These are phyloP conservation scores for Apiotrichum sp. DNA, from an alignment of 1,284 basidiomycete genomes.

Conservation along the genomic window DNA sequence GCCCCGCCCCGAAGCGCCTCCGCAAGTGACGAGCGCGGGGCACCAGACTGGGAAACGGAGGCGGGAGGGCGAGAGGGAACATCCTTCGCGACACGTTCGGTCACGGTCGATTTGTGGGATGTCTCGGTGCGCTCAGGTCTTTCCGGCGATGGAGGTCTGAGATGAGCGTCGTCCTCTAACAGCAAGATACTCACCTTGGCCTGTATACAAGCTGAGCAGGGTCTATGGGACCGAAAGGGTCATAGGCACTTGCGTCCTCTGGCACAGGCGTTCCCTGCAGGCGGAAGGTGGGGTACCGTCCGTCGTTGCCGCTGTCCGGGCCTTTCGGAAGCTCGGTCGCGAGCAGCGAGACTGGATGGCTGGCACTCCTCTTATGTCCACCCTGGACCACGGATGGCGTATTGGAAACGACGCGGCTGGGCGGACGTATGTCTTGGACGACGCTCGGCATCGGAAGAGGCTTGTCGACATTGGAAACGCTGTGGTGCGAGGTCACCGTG, in stretches of 20 bases:
- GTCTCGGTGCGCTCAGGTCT: neutral
- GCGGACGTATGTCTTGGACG: neutral
- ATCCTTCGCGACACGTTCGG: neutral
- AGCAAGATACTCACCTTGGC: neutral
- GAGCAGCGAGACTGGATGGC: neutral
- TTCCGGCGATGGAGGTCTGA: neutral
- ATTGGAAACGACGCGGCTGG: neutral
- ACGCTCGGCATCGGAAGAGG: conserved; percentile 16
- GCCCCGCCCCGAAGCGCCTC: neutral
- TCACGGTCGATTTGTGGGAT: neutral
- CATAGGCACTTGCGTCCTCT: neutral
- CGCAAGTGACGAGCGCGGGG: neutral
- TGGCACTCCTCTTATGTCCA: neutral
- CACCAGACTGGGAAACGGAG: neutral
- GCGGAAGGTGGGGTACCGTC: conserved; percentile 30
- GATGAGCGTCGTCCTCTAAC: neutral
- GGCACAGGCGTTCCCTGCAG: neutral
- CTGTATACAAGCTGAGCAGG: neutral
- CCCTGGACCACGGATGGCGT: neutral
- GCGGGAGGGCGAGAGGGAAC: neutral
- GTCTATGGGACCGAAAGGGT: neutral
- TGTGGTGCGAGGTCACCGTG: too few relatives aligned
- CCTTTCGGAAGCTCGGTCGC: neutral
- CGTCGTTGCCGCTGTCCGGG: conserved; percentile 12
- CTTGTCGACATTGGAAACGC: conserved; percentile 15